Evolutionary conservation across 257 asterid species (phyloP), one percentile per base, ranked within the genome.

Genomic region (Nemophila menziesii): DNA sequence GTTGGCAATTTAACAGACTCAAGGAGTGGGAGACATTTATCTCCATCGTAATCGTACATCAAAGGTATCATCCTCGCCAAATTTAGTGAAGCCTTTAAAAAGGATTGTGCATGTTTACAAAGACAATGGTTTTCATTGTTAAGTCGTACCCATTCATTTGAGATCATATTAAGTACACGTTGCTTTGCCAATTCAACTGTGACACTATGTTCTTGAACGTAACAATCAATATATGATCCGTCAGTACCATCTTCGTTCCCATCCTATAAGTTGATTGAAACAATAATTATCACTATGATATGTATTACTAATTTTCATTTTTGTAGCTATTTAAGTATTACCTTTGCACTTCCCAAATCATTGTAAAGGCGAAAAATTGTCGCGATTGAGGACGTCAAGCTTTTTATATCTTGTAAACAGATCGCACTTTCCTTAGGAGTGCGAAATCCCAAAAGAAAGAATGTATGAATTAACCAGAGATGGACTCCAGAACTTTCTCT

Each of bases 301-400:
- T n/a, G n/a, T n/a, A n/a, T n/a, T n/a, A n/a, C n/a, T n/a, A n/a
- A n/a, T n/a, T n/a, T n/a, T n/a, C n/a, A n/a, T n/a, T n/a, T n/a
- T n/a, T n/a, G n/a, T n/a, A n/a, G n/a, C n/a, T n/a, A n/a, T n/a
- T n/a, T n/a, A n/a, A n/a, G n/a, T n/a, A 5, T 43, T 60, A 56
- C 68, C 66, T 63, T 48, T 24, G 75, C 65, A 60, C 58, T n/a
- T n/a, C n/a, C n/a, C n/a, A 66, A 21, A 43, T 71, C 73, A 40
- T 65, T 67, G 70, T 67, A 66, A 22, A 70, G 73, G 17, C 70
- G 70, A 39, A 70, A 70, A 47, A 71, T 62, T 41, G 57, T 26
- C 14, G 69, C 65, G 0, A 56, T 66, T 14, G 43, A 16, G 6
- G 71, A 66, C 5, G 46, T 16, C 44, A 66, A 44, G 9, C 27